These are phyloP conservation scores for Yamadazyma kanchanaburiensis DNA, from an alignment of 1,139 yeast species.

Conservation along the genomic window DNA sequence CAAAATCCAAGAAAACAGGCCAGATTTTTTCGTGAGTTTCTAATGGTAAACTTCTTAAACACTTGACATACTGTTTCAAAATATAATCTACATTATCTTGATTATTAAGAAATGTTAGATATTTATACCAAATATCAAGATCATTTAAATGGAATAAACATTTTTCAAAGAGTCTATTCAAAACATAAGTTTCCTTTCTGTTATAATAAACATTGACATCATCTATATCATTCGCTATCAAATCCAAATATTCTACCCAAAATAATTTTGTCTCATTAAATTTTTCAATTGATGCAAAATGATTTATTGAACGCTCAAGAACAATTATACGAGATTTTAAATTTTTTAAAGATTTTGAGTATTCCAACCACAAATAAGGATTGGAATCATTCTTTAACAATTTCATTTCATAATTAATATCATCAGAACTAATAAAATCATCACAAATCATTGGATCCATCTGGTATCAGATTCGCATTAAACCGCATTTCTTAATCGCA, in stretches of 20 bases:
- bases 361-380: slow-evolving; percentile 51
- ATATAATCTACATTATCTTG: slow-evolving; percentile 36
- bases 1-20: slow-evolving; percentile 55
- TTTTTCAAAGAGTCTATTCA: slow-evolving; percentile 44
- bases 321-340: slow-evolving; percentile 37
- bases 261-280: slow-evolving; percentile 16
- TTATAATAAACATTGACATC: slow-evolving; percentile 24
- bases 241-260: slow-evolving; percentile 50
- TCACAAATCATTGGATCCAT: no score
- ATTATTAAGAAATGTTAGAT: slow-evolving; percentile 41
- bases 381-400: slow-evolving; percentile 43
- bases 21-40: slow-evolving; percentile 59
- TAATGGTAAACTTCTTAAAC: slow-evolving; percentile 49
- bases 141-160: slow-evolving; percentile 45
- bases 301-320: slow-evolving; percentile 49
- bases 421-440: no score
- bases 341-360: slow-evolving; percentile 28
- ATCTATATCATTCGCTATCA: slow-evolving; percentile 24
- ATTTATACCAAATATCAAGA: slow-evolving; percentile 56
- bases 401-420: slow-evolving; percentile 49
- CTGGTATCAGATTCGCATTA: no score
- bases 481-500: no score
- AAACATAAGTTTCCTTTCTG: slow-evolving; percentile 24
- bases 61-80: slow-evolving; percentile 49
- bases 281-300: slow-evolving; percentile 48